These are phyloP conservation scores for Metschnikowia similis DNA, from an alignment of 805 yeast species.

Conservation along the genomic window DNA sequence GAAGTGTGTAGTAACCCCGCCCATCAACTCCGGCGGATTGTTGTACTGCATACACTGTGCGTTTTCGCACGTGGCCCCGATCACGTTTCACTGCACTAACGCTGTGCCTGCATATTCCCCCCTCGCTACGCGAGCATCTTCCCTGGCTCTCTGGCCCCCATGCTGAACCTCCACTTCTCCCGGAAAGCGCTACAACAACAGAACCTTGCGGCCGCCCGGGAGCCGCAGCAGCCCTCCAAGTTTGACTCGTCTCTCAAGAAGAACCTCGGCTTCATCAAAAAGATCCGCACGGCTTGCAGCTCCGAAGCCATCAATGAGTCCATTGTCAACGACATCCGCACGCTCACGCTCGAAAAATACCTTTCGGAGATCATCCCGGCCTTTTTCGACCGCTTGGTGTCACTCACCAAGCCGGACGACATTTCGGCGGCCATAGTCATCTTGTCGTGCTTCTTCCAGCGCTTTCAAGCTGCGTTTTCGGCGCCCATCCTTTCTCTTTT, in stretches of 20 bases:
- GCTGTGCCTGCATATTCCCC: not conserved
- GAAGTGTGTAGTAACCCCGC: no score
- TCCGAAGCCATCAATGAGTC: constrained; percentile 38
- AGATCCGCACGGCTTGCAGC: constrained; percentile 52
- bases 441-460: constrained; percentile 69
- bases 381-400: constrained; percentile 56
- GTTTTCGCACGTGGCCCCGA: no score
- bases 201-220: not conserved
- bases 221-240: constrained; percentile 18
- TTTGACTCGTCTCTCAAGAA: constrained; percentile 77
- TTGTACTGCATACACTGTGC: no score
- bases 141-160: not conserved
- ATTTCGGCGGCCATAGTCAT: constrained; percentile 61
- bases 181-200: not conserved
- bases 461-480: constrained; percentile 42
- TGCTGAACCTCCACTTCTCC: not conserved
- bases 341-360: constrained; percentile 69
- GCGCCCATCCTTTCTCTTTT: constrained; percentile 10
- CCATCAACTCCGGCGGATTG: no score
- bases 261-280: constrained; percentile 75
- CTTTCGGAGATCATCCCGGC: constrained; percentile 64
- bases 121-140: not conserved
- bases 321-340: constrained; percentile 56
- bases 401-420: constrained; percentile 53
- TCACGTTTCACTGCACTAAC: no score